A percentile compares a stretch with the other conserved stretches of the same genome.
These are phyloP conservation scores for Suhomyces bolitotheri DNA, from an alignment of 1,139 yeast species.

Conservation along the genomic window DNA sequence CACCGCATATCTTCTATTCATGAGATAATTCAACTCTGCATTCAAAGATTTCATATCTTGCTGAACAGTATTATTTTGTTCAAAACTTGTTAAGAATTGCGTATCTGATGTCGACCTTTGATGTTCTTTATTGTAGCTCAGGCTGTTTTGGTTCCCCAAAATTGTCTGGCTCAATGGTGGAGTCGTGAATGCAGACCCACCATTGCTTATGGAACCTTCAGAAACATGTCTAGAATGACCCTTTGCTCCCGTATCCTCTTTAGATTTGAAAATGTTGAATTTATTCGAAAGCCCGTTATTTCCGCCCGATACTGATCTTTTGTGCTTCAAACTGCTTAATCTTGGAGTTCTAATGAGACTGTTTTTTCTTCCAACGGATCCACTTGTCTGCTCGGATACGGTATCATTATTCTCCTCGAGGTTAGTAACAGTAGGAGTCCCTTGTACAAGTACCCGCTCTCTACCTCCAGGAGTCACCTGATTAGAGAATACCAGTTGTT, in stretches of 20 bases:
- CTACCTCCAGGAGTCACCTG: conserved; percentile 11
- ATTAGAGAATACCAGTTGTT: conserved; percentile 2
- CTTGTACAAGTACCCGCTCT: conserved; percentile 10
- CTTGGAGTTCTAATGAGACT: conserved; percentile 37
- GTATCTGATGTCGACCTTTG: conserved; percentile 44
- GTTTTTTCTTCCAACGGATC: conserved; percentile 26
- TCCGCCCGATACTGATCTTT: conserved; percentile 45
- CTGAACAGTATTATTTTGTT: conserved; percentile 10
- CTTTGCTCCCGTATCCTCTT: conserved; percentile 15
- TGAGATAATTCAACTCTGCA: conserved; percentile 45
- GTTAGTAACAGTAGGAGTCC: conserved; percentile 42
- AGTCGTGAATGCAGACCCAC: conserved; percentile 41
- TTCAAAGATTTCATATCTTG: conserved; percentile 38
- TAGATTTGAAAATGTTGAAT: conserved; percentile 37
- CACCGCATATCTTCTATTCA: conserved; percentile 27
- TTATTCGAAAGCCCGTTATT: conserved; percentile 28
- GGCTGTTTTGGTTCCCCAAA: not conserved
- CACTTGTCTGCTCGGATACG: conserved; percentile 7
- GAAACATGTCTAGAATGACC: conserved; percentile 45
- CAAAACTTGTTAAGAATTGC: conserved; percentile 23
- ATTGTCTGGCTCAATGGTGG: conserved; percentile 37
- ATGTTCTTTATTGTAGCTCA: conserved; percentile 23
- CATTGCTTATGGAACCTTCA: conserved; percentile 39
- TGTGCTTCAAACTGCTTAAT: conserved; percentile 37
- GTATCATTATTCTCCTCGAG: conserved; percentile 26